Evolutionary conservation across 1,284 basidiomycete genomes (phyloP).

Genomic region (Porodaedalea pini): DNA sequence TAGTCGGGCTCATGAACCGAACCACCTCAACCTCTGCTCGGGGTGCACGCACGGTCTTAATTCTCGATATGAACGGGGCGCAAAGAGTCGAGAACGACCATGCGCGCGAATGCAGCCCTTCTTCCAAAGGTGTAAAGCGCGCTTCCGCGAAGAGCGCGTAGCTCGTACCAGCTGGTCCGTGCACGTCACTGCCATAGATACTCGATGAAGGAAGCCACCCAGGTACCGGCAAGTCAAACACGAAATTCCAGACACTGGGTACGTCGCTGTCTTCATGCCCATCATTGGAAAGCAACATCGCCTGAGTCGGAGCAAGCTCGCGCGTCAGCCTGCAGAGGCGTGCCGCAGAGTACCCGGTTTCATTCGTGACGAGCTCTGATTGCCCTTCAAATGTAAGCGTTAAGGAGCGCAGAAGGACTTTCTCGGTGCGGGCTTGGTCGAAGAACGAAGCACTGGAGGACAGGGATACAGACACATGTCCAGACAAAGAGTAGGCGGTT

Average conservation of each 20-base stretch:
- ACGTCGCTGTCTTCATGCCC: slow-evolving; percentile 36
- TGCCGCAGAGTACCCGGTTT: slow-evolving; percentile 56
- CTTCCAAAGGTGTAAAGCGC: slow-evolving; percentile 46
- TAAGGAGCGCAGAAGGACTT: slow-evolving; percentile 61
- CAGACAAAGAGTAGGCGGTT: slow-evolving; percentile 73
- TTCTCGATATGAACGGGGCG: slow-evolving; percentile 40
- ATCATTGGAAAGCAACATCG: slow-evolving; percentile 60
- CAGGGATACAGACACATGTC: slow-evolving; percentile 61
- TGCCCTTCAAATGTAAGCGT: slow-evolving; percentile 74
- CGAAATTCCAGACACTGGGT: slow-evolving; percentile 62
- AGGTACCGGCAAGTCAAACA: slow-evolving; percentile 68
- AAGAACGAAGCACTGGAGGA: slow-evolving; percentile 49
- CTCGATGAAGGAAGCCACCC: slow-evolving; percentile 72
- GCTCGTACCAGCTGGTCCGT: slow-evolving; percentile 47
- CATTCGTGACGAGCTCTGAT: slow-evolving; percentile 56
- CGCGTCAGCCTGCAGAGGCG: slow-evolving; percentile 65
- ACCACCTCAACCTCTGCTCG: slow-evolving; percentile 39
- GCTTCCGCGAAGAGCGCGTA: slow-evolving; percentile 70
- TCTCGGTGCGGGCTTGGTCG: slow-evolving; percentile 43
- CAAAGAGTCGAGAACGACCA: slow-evolving; percentile 50
- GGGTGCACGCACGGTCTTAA: slow-evolving; percentile 34
- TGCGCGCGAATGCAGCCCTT: slow-evolving; percentile 30
- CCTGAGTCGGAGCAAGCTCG: slow-evolving; percentile 50
- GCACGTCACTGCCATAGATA: slow-evolving; percentile 38
- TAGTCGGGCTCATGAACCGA: slow-evolving; percentile 43